Base-by-base conservation (phyloP, 169 alveolate genomes). In the Prorocentrum cordatum region DNA sequence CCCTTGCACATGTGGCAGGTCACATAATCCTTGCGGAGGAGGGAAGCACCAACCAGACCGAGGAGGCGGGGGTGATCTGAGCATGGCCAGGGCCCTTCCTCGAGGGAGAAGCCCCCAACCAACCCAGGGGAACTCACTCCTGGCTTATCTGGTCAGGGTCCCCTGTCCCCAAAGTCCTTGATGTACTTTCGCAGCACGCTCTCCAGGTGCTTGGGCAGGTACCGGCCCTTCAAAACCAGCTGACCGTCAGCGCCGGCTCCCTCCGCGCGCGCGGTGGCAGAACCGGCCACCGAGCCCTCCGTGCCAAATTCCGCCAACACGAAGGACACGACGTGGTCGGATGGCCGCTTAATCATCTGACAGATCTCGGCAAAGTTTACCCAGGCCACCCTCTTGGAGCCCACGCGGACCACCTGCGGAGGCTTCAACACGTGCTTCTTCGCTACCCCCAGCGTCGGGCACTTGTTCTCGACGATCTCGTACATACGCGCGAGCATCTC, bases 331-430 rank as follows among this genome's bases (percentile, higher is more conserved):
- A 96, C 97, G 92, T 97, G 99, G 89, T 97, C 99, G 80, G 93
- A 94, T 71, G 94, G 94, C 45, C 99, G 92, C 67, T 96, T 96
- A 98, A 96, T 96, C 95, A 95, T 94, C 29, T 91, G 91, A 91
- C 97, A 95, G 68, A 97, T 95, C 75, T 95, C 98, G 54, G 95
- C 95, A 93, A 96, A 97, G 94, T 97, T 97, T 72, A 95, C 94
- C 98, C 98, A 96, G 22, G 97, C 97, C 2, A 96, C 97, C 93
- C 96, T 97, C 93, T 96, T 97, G n/a, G 98, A 95, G 33, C 99
- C 99, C 3, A 96, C 97, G 24, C 97, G 93, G n/a, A 95, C 98
- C 38, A 97, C 54, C 54, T 42, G 54, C 54, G 54, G 54, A 9
- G 54, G 54, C 54, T 42, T 42, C 54, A 42, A 12, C 16, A 42